Evolutionary conservation across 345 rosid species (phyloP).

Genomic region (Cardiospermum halicacabum): DNA sequence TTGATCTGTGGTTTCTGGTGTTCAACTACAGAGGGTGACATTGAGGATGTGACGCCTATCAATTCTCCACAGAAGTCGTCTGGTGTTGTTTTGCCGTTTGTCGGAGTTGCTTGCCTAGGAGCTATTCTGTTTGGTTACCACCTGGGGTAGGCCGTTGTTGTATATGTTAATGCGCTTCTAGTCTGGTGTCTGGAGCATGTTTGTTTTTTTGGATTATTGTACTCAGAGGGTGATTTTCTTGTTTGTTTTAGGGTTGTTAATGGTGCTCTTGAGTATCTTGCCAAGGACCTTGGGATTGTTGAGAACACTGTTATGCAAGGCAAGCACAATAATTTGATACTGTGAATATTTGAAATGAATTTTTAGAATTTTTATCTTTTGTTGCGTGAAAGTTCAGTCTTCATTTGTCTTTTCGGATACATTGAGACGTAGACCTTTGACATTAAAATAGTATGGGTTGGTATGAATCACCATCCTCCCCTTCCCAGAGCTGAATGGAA

Average conservation of each 20-base stretch:
- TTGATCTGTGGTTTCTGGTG: slow-evolving; percentile 7
- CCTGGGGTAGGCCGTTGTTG: slow-evolving; percentile 58
- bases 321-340: slow-evolving; percentile 24
- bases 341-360: neutral
- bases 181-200: neutral
- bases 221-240: neutral
- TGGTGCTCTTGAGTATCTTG: slow-evolving; percentile 92
- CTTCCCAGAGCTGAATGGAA: neutral
- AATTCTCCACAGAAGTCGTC: slow-evolving; percentile 48
- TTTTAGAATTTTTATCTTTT: neutral
- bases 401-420: neutral
- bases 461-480: neutral
- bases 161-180: neutral
- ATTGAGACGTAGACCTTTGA: neutral
- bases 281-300: slow-evolving; percentile 89
- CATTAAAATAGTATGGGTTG: neutral
- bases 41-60: slow-evolving; percentile 50
- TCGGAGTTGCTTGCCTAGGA: slow-evolving; percentile 94
- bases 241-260: slow-evolving; percentile 72
- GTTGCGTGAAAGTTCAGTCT: neutral
- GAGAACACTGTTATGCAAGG: slow-evolving; percentile 91
- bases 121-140: slow-evolving; percentile 96
- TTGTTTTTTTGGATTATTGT: neutral
- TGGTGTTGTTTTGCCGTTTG: slow-evolving; percentile 80
- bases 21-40: slow-evolving; percentile 52